These are phyloP conservation scores for Zygoascus meyerae DNA, from an alignment of 1,139 yeast genomes.

Conservation along the genomic window DNA sequence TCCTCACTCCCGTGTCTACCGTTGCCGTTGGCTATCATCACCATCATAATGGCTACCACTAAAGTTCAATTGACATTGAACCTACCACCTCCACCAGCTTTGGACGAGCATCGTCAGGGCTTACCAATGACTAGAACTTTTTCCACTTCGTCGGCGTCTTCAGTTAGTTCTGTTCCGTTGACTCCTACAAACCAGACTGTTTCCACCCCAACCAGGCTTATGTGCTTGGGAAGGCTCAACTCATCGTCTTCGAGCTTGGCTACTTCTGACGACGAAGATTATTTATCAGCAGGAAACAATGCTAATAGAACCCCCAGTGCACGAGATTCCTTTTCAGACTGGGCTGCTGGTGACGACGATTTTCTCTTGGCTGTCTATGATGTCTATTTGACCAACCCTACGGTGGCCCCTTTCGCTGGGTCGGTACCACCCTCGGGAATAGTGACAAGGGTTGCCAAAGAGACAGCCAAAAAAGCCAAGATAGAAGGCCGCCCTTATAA, in stretches of 20 bases:
- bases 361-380: slow-evolving; percentile 27
- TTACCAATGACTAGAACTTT: slow-evolving; percentile 17
- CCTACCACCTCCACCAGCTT: slow-evolving; percentile 1
- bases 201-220: slow-evolving; percentile 13
- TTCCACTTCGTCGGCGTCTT: slow-evolving; percentile 6
- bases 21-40: neutral
- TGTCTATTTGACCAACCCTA: slow-evolving; percentile 28
- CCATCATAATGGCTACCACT: neutral
- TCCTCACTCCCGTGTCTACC: neutral
- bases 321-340: slow-evolving; percentile 19
- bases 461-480: slow-evolving; percentile 28
- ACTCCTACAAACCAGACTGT: slow-evolving; percentile 20
- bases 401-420: slow-evolving; percentile 35
- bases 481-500: slow-evolving; percentile 27
- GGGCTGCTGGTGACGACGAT: slow-evolving; percentile 31
- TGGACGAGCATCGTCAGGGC: slow-evolving; percentile 5
- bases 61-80: neutral
- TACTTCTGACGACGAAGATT: slow-evolving; percentile 27
- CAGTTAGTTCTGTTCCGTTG: slow-evolving; percentile 14
- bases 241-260: slow-evolving; percentile 24
- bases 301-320: slow-evolving; percentile 10
- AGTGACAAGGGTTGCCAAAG: slow-evolving; percentile 33
- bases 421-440: slow-evolving; percentile 35
- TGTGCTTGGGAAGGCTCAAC: slow-evolving; percentile 24
- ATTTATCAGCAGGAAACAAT: slow-evolving; percentile 16